Evolutionary conservation across 257 asterid genomes (phyloP), one percentile per base, ranked within the genome.

Genomic region (Linaria vulgaris): DNA sequence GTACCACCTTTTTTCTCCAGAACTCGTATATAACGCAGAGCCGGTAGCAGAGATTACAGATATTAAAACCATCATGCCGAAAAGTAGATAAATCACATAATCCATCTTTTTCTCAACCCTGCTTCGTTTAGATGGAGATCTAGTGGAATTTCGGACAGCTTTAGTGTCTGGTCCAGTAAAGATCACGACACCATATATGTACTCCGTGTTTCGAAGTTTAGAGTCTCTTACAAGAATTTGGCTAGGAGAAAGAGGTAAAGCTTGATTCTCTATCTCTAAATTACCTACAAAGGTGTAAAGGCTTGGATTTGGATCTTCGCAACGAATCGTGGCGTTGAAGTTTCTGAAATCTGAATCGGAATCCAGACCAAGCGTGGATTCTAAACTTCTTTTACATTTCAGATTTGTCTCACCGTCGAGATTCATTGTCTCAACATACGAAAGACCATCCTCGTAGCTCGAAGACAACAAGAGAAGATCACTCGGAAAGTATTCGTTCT

Each of bases 221-320:
- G 91, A 86, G 74, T 86, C 91, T 41, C 95, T 76, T 1, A 86
- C 69, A 0, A 86, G 85, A 65, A 83, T 34, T 16, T 86, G 85
- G 9, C 69, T 12, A 13, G 95, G 80, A 38, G 49, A 63, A 0
- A 83, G 61, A 0, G 95, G 83, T 38, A 58, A 37, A 0, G 69
- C 47, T 41, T 56, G 60, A 13, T 59, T 57, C 0, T 73, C 60
- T 13, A 59, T 63, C 11, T 79, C 87, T 1, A 86, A 59, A 66
- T 76, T 86, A 1, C 90, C 95, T 6, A 80, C 80, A 38, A 86
- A 86, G 1, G 80, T 78, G 70, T 86, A 86, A 19, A 86, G 84
- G 73, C 76, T 80, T 2, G 91, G 87, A 62, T 86, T 86, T 0
- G 95, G 91, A 41, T 84, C 87, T 59, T 86, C 89, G 17, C 87